Conservation (phyloP, 2,329 filamentous ascomycete species). For the Ascochyta pisi region DNA sequence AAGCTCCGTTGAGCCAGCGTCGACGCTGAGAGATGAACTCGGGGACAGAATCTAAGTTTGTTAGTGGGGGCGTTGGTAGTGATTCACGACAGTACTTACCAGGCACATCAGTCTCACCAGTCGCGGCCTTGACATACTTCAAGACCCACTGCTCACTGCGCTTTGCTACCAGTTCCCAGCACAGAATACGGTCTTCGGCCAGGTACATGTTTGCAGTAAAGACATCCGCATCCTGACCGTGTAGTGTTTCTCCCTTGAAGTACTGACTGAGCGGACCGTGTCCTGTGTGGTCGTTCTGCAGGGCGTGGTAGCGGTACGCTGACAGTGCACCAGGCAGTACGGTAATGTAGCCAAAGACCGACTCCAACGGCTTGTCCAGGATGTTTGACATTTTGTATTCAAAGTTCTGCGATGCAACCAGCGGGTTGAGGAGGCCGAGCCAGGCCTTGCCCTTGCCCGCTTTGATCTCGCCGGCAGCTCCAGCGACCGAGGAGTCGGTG, state of each 20-base stretch:
- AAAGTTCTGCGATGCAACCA: conserved; percentile 97
- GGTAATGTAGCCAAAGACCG: conserved; percentile 97
- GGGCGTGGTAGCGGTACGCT: conserved; percentile 92
- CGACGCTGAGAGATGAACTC: conserved; percentile 97
- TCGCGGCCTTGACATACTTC: conserved; percentile 96
- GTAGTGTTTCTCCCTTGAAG: conserved; percentile 97
- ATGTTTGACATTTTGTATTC: conserved; percentile 99
- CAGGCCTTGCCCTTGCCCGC: conserved; percentile 91
- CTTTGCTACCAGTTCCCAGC: conserved; percentile 96
- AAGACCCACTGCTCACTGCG: conserved; percentile 93
- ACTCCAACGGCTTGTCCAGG: conserved; percentile 94
- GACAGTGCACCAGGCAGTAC: conserved; percentile 93
- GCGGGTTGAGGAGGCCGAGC: conserved; percentile 83
- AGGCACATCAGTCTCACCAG: conserved; percentile 96
- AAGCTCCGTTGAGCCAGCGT: conserved; percentile 97
- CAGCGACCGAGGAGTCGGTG: conserved; percentile 94
- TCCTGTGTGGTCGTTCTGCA: conserved; percentile 96
- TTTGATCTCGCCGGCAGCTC: conserved; percentile 96
- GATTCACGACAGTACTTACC: conserved; percentile 63
- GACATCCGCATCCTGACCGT: conserved; percentile 94
- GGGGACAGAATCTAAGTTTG: conserved; percentile 75
- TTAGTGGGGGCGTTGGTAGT: neutral
- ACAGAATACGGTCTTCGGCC: conserved; percentile 87
- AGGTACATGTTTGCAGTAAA: conserved; percentile 98
- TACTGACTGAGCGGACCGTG: conserved; percentile 96